phyloP scores from a whole-genome alignment of 78 protist species.

The Isochrysis galbana region DNA sequence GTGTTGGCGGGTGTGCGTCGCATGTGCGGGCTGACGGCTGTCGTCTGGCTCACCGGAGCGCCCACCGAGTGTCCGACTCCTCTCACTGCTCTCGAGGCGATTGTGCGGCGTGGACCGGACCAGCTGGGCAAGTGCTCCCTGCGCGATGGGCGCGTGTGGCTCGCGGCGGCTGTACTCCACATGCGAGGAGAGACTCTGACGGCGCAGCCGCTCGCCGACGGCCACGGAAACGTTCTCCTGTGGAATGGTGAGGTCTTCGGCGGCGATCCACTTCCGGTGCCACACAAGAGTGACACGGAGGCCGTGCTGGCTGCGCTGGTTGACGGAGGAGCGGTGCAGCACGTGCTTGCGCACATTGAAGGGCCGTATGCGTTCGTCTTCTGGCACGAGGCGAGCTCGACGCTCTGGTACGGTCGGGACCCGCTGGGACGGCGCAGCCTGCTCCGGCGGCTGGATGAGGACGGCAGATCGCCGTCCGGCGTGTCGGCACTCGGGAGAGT shows the following conservation, averaged over 20 bases:
- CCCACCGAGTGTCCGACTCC: too few species aligned
- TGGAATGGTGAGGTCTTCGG: constrained; percentile 39
- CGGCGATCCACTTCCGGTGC: background rate
- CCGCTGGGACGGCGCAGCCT: constrained; percentile 38
- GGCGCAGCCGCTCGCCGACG: background rate
- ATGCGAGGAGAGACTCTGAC: background rate
- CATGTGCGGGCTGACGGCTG: too few species aligned
- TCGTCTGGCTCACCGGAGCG: too few species aligned
- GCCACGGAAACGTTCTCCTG: background rate
- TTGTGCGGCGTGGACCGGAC: background rate
- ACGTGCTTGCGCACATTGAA: background rate
- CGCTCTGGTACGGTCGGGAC: constrained; percentile 37
- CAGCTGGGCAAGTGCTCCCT: background rate
- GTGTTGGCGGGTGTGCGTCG: too few species aligned
- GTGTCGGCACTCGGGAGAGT: too few species aligned
- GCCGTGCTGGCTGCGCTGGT: background rate
- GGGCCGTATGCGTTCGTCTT: constrained; percentile 27
- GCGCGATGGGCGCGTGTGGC: background rate
- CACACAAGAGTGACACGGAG: background rate
- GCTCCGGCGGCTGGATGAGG: background rate
- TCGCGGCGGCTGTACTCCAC: constrained; percentile 10
- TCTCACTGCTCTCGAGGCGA: background rate
- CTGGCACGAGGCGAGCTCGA: background rate
- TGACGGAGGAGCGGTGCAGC: background rate
- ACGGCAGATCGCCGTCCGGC: too few species aligned